Evolutionary conservation across 805 yeast species (phyloP), one percentile per base, ranked within the genome.

Genomic region (Lachancea mirantina): DNA sequence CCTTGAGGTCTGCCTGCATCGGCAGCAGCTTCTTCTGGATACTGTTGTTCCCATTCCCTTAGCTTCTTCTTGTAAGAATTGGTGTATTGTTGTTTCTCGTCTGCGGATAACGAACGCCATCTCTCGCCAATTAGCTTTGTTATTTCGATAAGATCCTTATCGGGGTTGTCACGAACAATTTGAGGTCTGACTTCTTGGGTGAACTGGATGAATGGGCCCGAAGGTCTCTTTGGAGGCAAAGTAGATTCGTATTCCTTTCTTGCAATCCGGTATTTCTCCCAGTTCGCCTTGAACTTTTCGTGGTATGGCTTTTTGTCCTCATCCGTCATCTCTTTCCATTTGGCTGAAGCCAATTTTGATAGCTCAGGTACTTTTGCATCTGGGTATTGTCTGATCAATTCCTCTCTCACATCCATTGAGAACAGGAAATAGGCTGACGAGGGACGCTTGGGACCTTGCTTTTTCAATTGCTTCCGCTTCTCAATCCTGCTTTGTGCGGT

Each of bases 241-340:
- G 55, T 48, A 27, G 53, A 49, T 34, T 56, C 59, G 30, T 56
- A 59, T 34, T 52, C 57, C 24, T 53, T 59, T 47, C 61, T 57
- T 17, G 54, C 43, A 3, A 49, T 40, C 41, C 59, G 49, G 32
- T 57, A 59, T 28, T 50, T 49, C 23, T 55, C 59, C 62, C 62
- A 57, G 25, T 56, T 54, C 6, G 48, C 43, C 40, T 56, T 47
- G 30, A 54, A 55, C 35, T 51, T 78, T 50, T 70, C 76, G 62
- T 80, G 87, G 63, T 77, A 85, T 37, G 94, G 89, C 48, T 65
- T 68, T 70, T 87, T 88, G 43, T 80, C 85, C 23, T 74, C 78
- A 36, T 74, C 81, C 38, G 68, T 63, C 52, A 89, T 67, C 35
- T 78, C 78, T 69, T 78, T 84, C 98, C 98, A 89, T 62, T 73